Evolutionary conservation across 78 protist genomes (phyloP), one percentile per base, ranked within the genome.

Genomic region (Cyanophora paradoxa): DNA sequence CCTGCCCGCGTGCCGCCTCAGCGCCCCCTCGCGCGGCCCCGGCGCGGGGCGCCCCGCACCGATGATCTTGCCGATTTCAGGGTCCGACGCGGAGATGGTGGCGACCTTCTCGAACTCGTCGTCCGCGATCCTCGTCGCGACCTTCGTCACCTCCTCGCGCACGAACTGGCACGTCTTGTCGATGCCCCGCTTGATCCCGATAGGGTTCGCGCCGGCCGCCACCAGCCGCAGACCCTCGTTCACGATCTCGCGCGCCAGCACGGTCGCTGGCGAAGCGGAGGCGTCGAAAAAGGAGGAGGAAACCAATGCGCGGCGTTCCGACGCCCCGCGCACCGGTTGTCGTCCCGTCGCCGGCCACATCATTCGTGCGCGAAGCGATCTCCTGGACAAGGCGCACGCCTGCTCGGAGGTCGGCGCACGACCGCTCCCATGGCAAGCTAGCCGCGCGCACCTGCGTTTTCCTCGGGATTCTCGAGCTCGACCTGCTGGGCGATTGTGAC

Each of bases 151-250:
- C 68, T 62, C 28, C 30, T 0, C 8, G 48, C 8, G 17, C 50
- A 62, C 2, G 41, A 22, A 2, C 20, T 8, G 20, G 14, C 26
- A 3, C 19, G 37, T 57, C 63, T 41, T 69, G 20, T 3, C 4
- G 14, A 69, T 2, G 28, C 74, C 74, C 28, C 74, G 61, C 44
- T 69, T 41, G n/a, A 69, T 3, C 40, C 33, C 56, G 24, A 69
- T 42, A 14, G 74, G 74, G 63, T 42, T 39, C 24, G 61, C 61
- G 40, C 74, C 74, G 36, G 74, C 20, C 33, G 63, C 74, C 20
- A 69, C 67, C 20, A 34, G 48, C 37, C n/a, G 17, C 22, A 50
- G 63, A 0, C 74, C 74, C 63, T 69, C 74, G 39, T 20, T 5
- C 44, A 69, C 61, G 30, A 69, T 41, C 30, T 41, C 57, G 31